Evolutionary conservation across 192 early-diverging fungal genomes (phyloP).

Genomic region (Gamsiella multidivaricata): DNA sequence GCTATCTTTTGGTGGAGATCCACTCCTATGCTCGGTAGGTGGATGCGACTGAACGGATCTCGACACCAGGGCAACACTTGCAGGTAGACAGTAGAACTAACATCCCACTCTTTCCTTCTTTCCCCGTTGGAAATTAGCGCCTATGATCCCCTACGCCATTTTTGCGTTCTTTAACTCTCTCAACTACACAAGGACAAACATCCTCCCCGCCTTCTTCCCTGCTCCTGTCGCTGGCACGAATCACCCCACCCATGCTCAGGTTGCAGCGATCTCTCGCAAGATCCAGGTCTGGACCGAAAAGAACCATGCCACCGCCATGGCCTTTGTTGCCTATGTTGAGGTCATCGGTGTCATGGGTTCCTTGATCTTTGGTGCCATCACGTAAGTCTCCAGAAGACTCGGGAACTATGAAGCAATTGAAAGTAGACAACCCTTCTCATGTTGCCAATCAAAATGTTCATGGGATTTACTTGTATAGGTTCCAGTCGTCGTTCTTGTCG

Average conservation of each 20-base stretch:
- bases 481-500: slow-evolving; percentile 64
- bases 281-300: slow-evolving; percentile 65
- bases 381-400: slow-evolving; percentile 57
- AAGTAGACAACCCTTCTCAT: background rate
- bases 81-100: background rate
- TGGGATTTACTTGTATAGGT: slow-evolving; percentile 11
- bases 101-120: slow-evolving; percentile 3
- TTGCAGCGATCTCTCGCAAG: slow-evolving; percentile 56
- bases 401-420: background rate
- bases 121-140: slow-evolving; percentile 58
- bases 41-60: too few species aligned
- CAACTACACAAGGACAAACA: slow-evolving; percentile 75
- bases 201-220: slow-evolving; percentile 78
- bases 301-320: slow-evolving; percentile 73
- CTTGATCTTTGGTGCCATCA: slow-evolving; percentile 63
- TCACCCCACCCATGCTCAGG: slow-evolving; percentile 40
- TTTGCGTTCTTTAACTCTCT: slow-evolving; percentile 84
- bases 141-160: slow-evolving; percentile 77
- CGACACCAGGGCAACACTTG: background rate
- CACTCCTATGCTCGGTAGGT: slow-evolving; percentile 75
- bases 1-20: slow-evolving; percentile 77
- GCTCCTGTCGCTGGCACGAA: slow-evolving; percentile 17
- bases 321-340: slow-evolving; percentile 74
- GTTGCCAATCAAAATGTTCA: background rate
- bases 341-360: slow-evolving; percentile 75